phyloP scores from a whole-genome alignment of 1,139 yeast species.

The Hemisphaericaspora xylofermentans region DNA sequence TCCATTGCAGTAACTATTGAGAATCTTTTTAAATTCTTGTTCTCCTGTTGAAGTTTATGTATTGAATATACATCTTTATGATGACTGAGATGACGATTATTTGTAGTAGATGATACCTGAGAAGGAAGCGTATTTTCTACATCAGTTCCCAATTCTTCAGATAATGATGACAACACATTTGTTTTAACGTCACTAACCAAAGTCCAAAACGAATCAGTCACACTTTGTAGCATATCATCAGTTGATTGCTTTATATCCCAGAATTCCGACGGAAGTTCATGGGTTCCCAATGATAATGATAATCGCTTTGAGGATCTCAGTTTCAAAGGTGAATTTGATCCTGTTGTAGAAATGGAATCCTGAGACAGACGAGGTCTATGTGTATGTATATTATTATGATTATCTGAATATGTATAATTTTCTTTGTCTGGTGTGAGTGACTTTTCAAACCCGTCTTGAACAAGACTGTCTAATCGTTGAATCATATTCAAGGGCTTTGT shows the following conservation, averaged over 20 bases:
- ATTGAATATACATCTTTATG: not conserved
- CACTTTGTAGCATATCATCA: conserved; percentile 44
- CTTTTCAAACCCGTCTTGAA: conserved; percentile 66
- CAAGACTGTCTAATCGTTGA: conserved; percentile 66
- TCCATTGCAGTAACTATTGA: not conserved
- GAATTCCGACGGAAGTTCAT: not conserved
- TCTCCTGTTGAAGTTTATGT: not conserved
- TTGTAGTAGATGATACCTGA: not conserved
- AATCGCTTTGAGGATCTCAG: conserved; percentile 19
- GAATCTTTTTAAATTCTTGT: not conserved
- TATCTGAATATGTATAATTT: not conserved
- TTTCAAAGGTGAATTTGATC: conserved; percentile 28
- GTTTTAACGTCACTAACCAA: conserved; percentile 45
- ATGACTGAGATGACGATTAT: not conserved
- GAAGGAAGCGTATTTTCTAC: not conserved
- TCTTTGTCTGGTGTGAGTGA: conserved; percentile 28
- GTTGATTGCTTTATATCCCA: conserved; percentile 7
- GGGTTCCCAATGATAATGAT: not conserved
- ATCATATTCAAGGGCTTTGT: conserved; percentile 60
- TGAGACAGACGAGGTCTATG: conserved; percentile 25
- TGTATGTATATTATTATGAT: not conserved
- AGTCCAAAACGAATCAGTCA: conserved; percentile 46
- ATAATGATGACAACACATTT: conserved; percentile 37
- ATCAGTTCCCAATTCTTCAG: conserved; percentile 22
- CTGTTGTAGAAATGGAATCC: conserved; percentile 28